Evolutionary conservation across 2,329 filamentous ascomycete genomes (phyloP).

Genomic region (Blastomyces emzantsi): DNA sequence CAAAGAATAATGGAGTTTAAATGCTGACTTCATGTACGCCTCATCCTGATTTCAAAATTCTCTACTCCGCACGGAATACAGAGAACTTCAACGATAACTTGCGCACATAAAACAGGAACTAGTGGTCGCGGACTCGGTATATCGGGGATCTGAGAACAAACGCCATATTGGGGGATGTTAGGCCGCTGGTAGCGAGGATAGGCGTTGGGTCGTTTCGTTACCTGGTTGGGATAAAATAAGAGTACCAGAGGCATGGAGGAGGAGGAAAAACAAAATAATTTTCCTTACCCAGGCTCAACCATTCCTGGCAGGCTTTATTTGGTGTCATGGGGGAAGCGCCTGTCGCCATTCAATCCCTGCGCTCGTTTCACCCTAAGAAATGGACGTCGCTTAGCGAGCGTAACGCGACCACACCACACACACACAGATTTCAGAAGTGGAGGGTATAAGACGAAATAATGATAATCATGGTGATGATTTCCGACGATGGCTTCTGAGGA

Average conservation of each 20-base stretch:
- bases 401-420: slow-evolving; percentile 6
- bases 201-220: not conserved
- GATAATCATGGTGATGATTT: not conserved
- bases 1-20: not conserved
- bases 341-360: not conserved
- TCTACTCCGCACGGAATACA: not conserved
- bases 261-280: not conserved
- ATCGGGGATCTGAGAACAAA: slow-evolving; percentile 1
- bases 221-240: not conserved
- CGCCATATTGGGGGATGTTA: not conserved
- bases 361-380: not conserved
- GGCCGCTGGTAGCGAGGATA: not conserved
- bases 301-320: slow-evolving; percentile 2
- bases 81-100: not conserved
- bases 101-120: not conserved
- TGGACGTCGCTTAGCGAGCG: slow-evolving; percentile 4
- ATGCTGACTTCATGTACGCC: not conserved
- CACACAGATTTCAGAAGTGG: not conserved
- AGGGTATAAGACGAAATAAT: not conserved
- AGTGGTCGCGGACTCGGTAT: not conserved
- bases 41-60: not conserved
- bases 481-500: not conserved
- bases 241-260: not conserved
- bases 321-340: not conserved
- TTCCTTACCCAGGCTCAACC: not conserved